Evolutionary conservation across 306 rosid species (phyloP), one percentile per base, ranked within the genome.

Genomic region (Canavalia gladiata): DNA sequence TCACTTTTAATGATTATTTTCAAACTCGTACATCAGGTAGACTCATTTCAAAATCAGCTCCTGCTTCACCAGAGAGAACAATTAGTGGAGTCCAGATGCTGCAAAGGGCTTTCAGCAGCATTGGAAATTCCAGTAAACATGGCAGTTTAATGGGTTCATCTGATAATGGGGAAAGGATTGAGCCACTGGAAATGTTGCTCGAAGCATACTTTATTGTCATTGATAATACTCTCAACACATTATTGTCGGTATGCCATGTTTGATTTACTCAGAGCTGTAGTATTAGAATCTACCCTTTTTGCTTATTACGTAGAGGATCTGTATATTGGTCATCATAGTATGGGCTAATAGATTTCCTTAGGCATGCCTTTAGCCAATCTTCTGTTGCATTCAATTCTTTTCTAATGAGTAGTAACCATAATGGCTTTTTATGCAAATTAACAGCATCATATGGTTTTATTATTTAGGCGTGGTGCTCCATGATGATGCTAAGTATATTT

Each of bases 131-230:
- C n/a, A 90, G 94, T 82, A 91, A 88, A 81, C 83, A 81, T 72
- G 94, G 93, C 37, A 94, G 98, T 90, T 71, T 81, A 47, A 47
- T 68, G 13, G 78, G 84, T 81, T 90, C 97, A 28, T 91, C 97
- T 66, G 85, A 83, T 79, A 45, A 35, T 8, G 92, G 73, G 46
- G 97, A 92, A 86, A 92, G 90, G 81, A 81, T 92, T 76, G 92
- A 83, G 43, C 90, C 94, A 34, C 93, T 96, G 71, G 99, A 96
- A 83, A 93, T 96, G 99, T 85, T 96, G 81, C 94, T 96, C 52
- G 99, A 96, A 87, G 97, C 99, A 57, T 96, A 96, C 85, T 96
- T 96, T 83, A 88, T 93, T 7, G 97, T 90, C 81, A 96, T 90
- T 75, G 99, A 96, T 83, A 90, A 94, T 92, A 90, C 97, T 52